Conservation (phyloP, 345 rosid genomes). For the Salix dunnii region DNA sequence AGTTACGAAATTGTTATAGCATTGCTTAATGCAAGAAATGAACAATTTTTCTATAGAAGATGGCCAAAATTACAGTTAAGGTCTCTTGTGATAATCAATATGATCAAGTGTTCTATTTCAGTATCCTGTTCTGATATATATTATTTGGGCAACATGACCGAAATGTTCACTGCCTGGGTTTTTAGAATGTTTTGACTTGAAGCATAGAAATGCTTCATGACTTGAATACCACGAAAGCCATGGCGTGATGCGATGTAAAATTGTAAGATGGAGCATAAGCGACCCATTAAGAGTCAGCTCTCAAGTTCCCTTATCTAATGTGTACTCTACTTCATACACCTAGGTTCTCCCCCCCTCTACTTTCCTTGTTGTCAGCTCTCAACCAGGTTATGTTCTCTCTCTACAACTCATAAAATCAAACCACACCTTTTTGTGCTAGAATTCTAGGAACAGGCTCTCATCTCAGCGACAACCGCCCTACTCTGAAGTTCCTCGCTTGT, state of each 20-base stretch:
- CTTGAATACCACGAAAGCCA: background rate
- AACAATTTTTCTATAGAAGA: constrained; percentile 4
- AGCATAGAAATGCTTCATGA: background rate
- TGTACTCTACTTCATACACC: too few species aligned
- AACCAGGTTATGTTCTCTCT: too few species aligned
- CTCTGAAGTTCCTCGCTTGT: too few species aligned
- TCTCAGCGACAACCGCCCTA: too few species aligned
- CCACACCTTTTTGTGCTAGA: too few species aligned
- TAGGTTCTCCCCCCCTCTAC: too few species aligned
- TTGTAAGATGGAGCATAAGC: background rate
- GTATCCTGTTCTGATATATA: background rate
- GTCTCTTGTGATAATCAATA: constrained; percentile 4
- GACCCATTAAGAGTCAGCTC: background rate
- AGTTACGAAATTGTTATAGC: constrained; percentile 20
- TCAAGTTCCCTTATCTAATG: background rate
- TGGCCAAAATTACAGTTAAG: background rate
- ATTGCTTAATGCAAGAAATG: constrained; percentile 1
- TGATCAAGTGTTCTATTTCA: background rate
- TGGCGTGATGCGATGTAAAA: background rate
- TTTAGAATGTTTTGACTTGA: background rate
- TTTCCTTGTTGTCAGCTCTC: too few species aligned
- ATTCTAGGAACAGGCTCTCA: too few species aligned
- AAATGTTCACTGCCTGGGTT: background rate
- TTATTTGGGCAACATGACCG: background rate
- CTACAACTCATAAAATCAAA: too few species aligned